Evolutionary conservation across 768 basidiomycete species (phyloP).

Genomic region (Dictyophora rubrovolvata): DNA sequence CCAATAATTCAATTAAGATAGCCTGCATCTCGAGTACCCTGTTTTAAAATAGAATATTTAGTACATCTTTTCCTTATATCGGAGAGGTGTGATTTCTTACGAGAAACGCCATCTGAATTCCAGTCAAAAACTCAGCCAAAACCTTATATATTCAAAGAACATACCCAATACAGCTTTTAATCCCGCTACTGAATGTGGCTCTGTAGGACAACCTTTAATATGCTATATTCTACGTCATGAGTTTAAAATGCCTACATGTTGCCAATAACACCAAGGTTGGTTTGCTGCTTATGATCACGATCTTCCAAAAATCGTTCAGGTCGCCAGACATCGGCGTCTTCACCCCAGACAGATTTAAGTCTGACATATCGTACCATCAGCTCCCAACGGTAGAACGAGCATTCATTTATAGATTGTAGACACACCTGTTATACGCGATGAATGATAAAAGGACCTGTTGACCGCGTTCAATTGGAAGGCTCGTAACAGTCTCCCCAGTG

Average conservation of each 20-base stretch:
- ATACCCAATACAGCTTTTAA: slow-evolving; percentile 4
- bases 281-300: slow-evolving; percentile 13
- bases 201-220: not conserved
- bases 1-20: slow-evolving; percentile 25
- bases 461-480: slow-evolving; percentile 21
- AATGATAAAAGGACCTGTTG: slow-evolving; percentile 11
- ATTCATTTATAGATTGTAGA: not conserved
- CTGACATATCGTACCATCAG: slow-evolving; percentile 1
- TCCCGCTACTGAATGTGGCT: not conserved
- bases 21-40: slow-evolving; percentile 26
- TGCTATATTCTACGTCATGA: not conserved
- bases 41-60: too few relatives aligned
- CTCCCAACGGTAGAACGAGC: not conserved
- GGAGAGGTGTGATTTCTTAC: slow-evolving; percentile 14
- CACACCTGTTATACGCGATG: slow-evolving; percentile 23
- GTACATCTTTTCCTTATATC: not conserved
- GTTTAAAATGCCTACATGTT: slow-evolving; percentile 11
- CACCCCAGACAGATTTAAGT: slow-evolving; percentile 23
- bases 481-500: slow-evolving; percentile 14
- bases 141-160: not conserved
- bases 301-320: slow-evolving; percentile 17
- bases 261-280: slow-evolving; percentile 12
- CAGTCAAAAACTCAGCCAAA: not conserved
- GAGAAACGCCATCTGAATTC: slow-evolving; percentile 20
- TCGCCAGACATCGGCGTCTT: slow-evolving; percentile 22